These are phyloP conservation scores for Yarrowia deformans DNA, from an alignment of 805 yeast genomes.

Conservation along the genomic window DNA sequence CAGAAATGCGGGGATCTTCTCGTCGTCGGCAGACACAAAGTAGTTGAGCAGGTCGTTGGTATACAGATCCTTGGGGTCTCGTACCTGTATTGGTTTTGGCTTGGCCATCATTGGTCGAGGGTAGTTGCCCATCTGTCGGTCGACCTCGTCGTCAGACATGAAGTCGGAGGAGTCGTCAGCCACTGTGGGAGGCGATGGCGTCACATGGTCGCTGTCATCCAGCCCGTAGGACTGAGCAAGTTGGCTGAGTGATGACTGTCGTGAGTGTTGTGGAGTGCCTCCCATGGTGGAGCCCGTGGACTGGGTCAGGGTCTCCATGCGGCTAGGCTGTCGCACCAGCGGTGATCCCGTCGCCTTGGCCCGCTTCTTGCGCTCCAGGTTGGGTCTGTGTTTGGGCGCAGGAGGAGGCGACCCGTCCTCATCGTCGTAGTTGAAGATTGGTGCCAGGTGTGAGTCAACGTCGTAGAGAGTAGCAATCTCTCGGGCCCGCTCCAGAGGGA, in stretches of 20 bases:
- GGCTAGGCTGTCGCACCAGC: slow-evolving; percentile 11
- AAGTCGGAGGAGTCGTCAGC: slow-evolving; percentile 39
- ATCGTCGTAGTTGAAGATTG: slow-evolving; percentile 68
- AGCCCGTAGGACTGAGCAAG: slow-evolving; percentile 26
- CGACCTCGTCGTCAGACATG: slow-evolving; percentile 41
- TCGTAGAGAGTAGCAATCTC: slow-evolving; percentile 70
- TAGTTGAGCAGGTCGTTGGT: slow-evolving; percentile 59
- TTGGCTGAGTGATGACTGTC: slow-evolving; percentile 16
- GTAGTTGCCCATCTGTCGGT: slow-evolving; percentile 40
- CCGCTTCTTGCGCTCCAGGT: slow-evolving; percentile 32
- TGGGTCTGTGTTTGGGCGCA: slow-evolving; percentile 57
- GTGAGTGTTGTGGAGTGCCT: slow-evolving; percentile 22
- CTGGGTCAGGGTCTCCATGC: slow-evolving; percentile 25
- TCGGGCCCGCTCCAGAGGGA: slow-evolving; percentile 78
- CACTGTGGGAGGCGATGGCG: slow-evolving; percentile 35
- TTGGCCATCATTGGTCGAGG: slow-evolving; percentile 44
- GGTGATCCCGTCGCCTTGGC: slow-evolving; percentile 34
- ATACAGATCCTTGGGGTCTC: slow-evolving; percentile 49
- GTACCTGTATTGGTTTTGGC: slow-evolving; percentile 32
- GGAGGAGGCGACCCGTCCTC: slow-evolving; percentile 68
- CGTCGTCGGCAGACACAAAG: slow-evolving; percentile 65
- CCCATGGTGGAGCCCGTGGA: slow-evolving; percentile 18
- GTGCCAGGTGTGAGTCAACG: slow-evolving; percentile 66
- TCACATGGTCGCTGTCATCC: slow-evolving; percentile 35
- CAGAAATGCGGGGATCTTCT: slow-evolving; percentile 68